Evolutionary conservation across 139 green algal species (phyloP), one percentile per base, ranked within the genome.

Genomic region (Chlamydomonas sphaeroides): DNA sequence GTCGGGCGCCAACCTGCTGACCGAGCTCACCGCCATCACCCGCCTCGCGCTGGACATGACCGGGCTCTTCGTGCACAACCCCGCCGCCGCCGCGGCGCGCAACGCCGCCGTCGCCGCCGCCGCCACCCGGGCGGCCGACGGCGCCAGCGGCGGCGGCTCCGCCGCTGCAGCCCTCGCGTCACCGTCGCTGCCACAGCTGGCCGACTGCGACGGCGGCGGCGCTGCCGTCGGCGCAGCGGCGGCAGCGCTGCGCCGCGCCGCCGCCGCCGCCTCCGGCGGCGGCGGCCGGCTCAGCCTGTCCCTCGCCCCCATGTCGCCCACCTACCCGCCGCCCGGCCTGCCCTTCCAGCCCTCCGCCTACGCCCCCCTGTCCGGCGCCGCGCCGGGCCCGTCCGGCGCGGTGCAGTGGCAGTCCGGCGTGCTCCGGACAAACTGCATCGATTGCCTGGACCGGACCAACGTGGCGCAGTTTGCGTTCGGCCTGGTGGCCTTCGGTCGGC

Each of bases 381-480:
- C 45, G 11, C 11, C 45, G 11, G 45, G 11, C 45, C 11, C 14
- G 45, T 53, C 11, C 7, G 59, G n/a, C 59, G 26, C n/a, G n/a
- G n/a, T 70, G 35, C 35, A 42, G 65, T 30, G 35, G 65, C 95
- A 98, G 87, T 42, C 56, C 30, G 95, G 95, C 49, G 88, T 96
- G 79, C 84, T 97, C 67, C 93, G 95, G 73, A 97, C 94, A 70
- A 99, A 99, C 91, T 99, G 96, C 92, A 95, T 99, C 53, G 96
- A 99, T 92, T 98, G 95, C 87, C 86, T 99, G 39, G 96, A 99
- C 88, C 86, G 96, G 38, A 99, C 96, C 63, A 99, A 99, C 80
- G 95, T 98, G 23, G 94, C 93, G 23, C 96, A 41, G 66, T 99
- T 96, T 83, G 91, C 90, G 0, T 92, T 88, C 36, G 96, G 95